phyloP scores from a whole-genome alignment of 1,284 basidiomycete species.

The Veloporphyrellus conicus region DNA sequence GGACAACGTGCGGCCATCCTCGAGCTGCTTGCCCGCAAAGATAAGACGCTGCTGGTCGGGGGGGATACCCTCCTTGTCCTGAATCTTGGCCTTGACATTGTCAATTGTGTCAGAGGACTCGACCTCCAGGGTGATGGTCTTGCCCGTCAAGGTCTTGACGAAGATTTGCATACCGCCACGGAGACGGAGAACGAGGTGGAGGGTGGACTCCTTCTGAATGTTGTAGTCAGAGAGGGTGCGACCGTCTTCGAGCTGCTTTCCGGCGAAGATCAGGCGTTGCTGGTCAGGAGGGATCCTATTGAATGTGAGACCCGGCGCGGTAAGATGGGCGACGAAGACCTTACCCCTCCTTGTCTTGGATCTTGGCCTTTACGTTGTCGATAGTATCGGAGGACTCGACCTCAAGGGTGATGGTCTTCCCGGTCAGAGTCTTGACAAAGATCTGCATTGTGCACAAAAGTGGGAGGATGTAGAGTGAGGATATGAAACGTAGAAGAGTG shows the following conservation, averaged over 20 bases:
- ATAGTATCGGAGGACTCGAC: constrained; percentile 89
- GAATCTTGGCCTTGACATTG: constrained; percentile 82
- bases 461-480: neutral
- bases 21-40: constrained; percentile 83
- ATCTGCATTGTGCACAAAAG: constrained; percentile 61
- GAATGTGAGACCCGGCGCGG: neutral
- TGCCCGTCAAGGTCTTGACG: constrained; percentile 86
- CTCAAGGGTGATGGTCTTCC: constrained; percentile 92
- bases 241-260: constrained; percentile 83
- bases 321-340: constrained; percentile 20
- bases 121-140: constrained; percentile 93
- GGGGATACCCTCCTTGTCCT: constrained; percentile 80
- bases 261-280: constrained; percentile 83
- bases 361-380: constrained; percentile 83
- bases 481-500: neutral
- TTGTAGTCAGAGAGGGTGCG: constrained; percentile 83
- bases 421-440: constrained; percentile 82
- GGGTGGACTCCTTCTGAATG: constrained; percentile 75
- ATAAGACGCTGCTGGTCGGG: constrained; percentile 79
- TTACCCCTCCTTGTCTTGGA: constrained; percentile 86
- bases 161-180: constrained; percentile 90
- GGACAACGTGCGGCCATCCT: constrained; percentile 78
- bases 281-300: constrained; percentile 73
- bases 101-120: constrained; percentile 89
- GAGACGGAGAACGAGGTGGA: constrained; percentile 81